Conservation (phyloP, 768 basidiomycete species). For the Sarcodon aspratus region DNA sequence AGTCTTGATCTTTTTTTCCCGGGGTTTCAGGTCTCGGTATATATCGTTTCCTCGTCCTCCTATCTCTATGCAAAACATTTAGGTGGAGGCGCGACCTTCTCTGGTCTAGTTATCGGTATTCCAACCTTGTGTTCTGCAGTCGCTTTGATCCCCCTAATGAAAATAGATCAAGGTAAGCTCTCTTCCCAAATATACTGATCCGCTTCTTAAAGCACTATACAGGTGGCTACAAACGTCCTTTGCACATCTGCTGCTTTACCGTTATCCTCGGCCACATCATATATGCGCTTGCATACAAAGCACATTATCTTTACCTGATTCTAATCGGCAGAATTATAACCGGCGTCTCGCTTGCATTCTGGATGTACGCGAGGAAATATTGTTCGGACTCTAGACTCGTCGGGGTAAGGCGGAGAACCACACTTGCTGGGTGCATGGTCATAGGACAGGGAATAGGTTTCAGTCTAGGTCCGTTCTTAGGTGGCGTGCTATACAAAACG, state of each 20-base stretch:
- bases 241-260: constrained; percentile 35
- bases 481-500: constrained; percentile 35
- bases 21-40: constrained; percentile 66
- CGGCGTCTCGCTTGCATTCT: constrained; percentile 47
- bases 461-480: constrained; percentile 51
- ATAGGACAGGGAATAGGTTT: constrained; percentile 52
- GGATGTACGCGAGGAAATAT: constrained; percentile 60
- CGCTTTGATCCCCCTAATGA: constrained; percentile 41
- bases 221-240: constrained; percentile 50
- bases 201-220: too few relatives aligned
- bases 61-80: constrained; percentile 49
- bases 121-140: constrained; percentile 53
- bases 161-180: constrained; percentile 38
- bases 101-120: constrained; percentile 57
- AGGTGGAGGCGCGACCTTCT: constrained; percentile 60
- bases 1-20: not conserved
- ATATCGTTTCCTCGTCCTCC: constrained; percentile 57
- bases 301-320: constrained; percentile 54
- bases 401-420: constrained; percentile 49
- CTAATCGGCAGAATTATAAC: constrained; percentile 55
- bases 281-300: constrained; percentile 49
- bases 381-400: constrained; percentile 61
- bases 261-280: constrained; percentile 45
- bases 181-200: not conserved
- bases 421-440: constrained; percentile 52